phyloP scores from a whole-genome alignment of 139 green algal species.

The Zygnema cylindricum region DNA sequence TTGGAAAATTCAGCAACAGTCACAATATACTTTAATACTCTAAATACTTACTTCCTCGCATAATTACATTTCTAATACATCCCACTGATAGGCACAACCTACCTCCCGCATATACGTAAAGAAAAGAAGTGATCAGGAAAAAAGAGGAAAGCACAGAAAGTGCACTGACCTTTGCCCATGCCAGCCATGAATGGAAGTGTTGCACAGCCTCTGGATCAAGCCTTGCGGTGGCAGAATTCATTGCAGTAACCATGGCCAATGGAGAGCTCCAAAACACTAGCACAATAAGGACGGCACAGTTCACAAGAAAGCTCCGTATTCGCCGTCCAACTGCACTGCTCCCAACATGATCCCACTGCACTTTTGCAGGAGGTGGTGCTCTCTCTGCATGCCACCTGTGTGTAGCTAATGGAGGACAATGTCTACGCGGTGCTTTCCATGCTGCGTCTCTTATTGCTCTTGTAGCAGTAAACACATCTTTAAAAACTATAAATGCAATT shows the following conservation, averaged over 20 bases:
- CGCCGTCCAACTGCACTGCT: slow-evolving; percentile 8
- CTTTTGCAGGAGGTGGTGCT: slow-evolving; percentile 23
- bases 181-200: slow-evolving; percentile 36
- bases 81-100: no score
- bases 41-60: no score
- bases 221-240: slow-evolving; percentile 26
- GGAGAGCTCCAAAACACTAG: slow-evolving; percentile 56
- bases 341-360: slow-evolving; percentile 49
- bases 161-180: slow-evolving; percentile 34
- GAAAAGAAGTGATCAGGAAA: no score
- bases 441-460: slow-evolving; percentile 31
- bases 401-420: slow-evolving; percentile 17
- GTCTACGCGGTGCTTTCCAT: slow-evolving; percentile 4
- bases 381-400: slow-evolving; percentile 34
- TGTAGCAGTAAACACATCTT: slow-evolving; percentile 51
- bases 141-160: background rate
- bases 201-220: slow-evolving; percentile 37
- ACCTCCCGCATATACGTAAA: no score
- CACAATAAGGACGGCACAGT: slow-evolving; percentile 39
- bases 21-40: no score
- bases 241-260: slow-evolving; percentile 45
- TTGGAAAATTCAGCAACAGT: no score
- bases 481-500: slow-evolving; percentile 57
- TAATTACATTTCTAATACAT: no score
- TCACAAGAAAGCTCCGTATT: slow-evolving; percentile 41